A percentile compares a stretch with the other conserved stretches of the same genome.
Evolutionary conservation across 164 flowering plant genomes (phyloP).

Genomic region (Umbellularia californica): DNA sequence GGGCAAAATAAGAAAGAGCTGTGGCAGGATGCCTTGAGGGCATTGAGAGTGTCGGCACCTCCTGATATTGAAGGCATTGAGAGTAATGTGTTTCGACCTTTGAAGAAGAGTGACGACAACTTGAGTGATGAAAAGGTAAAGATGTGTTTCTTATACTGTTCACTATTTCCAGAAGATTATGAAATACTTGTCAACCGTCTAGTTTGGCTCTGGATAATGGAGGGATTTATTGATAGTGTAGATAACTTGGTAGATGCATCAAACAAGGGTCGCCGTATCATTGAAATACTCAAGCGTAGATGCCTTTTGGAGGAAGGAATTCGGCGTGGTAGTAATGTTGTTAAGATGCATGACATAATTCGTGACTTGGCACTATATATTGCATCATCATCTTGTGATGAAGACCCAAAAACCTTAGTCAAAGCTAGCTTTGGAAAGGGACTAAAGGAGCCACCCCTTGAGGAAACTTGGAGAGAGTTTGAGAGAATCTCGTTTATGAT

Average conservation of each 20-base stretch:
- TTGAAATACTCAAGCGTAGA: not conserved
- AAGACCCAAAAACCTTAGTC: not conserved
- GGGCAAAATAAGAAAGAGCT: not conserved
- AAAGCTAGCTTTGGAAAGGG: not conserved
- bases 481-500: slow-evolving; percentile 3
- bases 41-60: not conserved
- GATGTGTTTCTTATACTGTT: slow-evolving; percentile 8
- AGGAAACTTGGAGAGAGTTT: not conserved
- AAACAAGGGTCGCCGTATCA: not conserved
- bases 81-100: not conserved
- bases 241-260: not conserved
- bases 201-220: not conserved
- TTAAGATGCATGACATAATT: slow-evolving; percentile 5
- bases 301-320: slow-evolving; percentile 6
- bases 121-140: slow-evolving; percentile 1
- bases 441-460: slow-evolving; percentile 1
- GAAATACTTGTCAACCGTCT: not conserved
- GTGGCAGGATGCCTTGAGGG: slow-evolving; percentile 8
- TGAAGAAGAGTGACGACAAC: slow-evolving; percentile 10
- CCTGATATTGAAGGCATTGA: slow-evolving; percentile 9
- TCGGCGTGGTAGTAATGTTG: too few species aligned
- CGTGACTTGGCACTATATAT: slow-evolving; percentile 9
- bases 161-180: slow-evolving; percentile 9
- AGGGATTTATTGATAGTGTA: not conserved
- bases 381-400: not conserved